Evolutionary conservation across 176 grass and related monocot species (phyloP).

Genomic region (Coix lacrymajobi): DNA sequence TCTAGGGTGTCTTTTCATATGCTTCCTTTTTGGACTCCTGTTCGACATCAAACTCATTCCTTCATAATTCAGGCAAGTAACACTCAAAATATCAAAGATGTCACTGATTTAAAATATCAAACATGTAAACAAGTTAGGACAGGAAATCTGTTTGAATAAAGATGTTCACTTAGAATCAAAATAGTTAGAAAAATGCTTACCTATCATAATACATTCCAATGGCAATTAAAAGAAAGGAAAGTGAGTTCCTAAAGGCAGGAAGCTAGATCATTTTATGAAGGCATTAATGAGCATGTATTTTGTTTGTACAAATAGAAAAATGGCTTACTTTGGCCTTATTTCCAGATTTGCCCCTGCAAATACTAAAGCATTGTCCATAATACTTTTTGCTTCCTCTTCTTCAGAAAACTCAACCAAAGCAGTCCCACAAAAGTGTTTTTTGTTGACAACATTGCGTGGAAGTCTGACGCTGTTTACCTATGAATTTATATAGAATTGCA

Average conservation of each 20-base stretch:
- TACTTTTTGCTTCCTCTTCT: conserved; percentile 55
- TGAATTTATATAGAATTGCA: not conserved
- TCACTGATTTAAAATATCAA: conserved; percentile 16
- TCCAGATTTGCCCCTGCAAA: conserved; percentile 55
- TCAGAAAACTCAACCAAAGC: conserved; percentile 79
- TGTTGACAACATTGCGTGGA: conserved; percentile 65
- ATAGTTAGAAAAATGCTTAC: not conserved
- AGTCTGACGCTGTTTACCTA: conserved; percentile 84
- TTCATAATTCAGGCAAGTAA: conserved; percentile 35
- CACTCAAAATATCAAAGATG: conserved; percentile 13
- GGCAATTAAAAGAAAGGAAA: not conserved
- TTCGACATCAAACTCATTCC: conserved; percentile 79
- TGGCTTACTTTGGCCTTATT: conserved; percentile 64
- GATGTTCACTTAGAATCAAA: not conserved
- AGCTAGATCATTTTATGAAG: not conserved
- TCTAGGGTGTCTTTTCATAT: conserved; percentile 36
- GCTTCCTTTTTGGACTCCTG: conserved; percentile 37
- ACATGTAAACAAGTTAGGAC: not conserved
- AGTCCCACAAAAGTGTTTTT: conserved; percentile 61
- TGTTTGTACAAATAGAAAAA: not conserved
- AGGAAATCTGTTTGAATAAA: not conserved
- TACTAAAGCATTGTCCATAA: conserved; percentile 33
- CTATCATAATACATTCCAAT: not conserved
- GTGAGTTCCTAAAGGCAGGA: not conserved
- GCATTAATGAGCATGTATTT: not conserved